These are phyloP conservation scores for Botrytis porri DNA, from an alignment of 2,329 filamentous ascomycete species.

Conservation along the genomic window DNA sequence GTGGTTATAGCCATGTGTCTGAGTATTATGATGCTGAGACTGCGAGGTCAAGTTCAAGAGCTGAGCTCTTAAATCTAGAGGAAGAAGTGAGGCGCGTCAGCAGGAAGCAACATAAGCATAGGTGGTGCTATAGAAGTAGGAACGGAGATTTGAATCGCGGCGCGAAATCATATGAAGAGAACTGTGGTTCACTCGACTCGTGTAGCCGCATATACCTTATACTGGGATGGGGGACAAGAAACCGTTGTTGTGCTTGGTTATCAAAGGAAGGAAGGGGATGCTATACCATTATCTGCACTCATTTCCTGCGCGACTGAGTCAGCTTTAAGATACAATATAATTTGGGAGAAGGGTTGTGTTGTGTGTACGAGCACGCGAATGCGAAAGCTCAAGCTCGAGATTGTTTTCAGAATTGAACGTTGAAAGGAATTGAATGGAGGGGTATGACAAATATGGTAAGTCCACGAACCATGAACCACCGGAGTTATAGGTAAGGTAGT, in stretches of 20 bases:
- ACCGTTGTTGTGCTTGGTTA: constrained; percentile 10
- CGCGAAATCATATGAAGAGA: constrained; percentile 1
- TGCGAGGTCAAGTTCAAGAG: constrained; percentile 35
- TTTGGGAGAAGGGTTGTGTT: not conserved
- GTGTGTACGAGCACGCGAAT: constrained; percentile 1
- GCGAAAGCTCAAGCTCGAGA: constrained; percentile 3
- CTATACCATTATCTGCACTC: constrained; percentile 36
- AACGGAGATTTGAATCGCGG: not conserved
- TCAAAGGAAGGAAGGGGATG: constrained; percentile 4
- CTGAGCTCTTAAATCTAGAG: constrained; percentile 39
- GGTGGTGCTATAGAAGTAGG: constrained; percentile 2
- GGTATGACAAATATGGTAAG: constrained; percentile 18
- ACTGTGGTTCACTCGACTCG: constrained; percentile 18
- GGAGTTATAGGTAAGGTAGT: constrained; percentile 5
- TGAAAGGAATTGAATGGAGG: constrained; percentile 19
- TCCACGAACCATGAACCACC: not conserved
- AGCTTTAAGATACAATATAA: constrained; percentile 24
- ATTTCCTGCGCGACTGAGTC: constrained; percentile 36
- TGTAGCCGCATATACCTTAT: constrained; percentile 19
- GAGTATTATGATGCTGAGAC: constrained; percentile 23
- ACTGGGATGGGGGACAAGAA: constrained; percentile 11
- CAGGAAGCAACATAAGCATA: constrained; percentile 23
- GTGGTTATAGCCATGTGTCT: constrained; percentile 35
- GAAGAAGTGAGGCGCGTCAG: constrained; percentile 36
- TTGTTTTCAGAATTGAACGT: constrained; percentile 3